Evolutionary conservation across 768 basidiomycete genomes (phyloP), one percentile per base, ranked within the genome.

Genomic region (Kwoniella dendrophila): DNA sequence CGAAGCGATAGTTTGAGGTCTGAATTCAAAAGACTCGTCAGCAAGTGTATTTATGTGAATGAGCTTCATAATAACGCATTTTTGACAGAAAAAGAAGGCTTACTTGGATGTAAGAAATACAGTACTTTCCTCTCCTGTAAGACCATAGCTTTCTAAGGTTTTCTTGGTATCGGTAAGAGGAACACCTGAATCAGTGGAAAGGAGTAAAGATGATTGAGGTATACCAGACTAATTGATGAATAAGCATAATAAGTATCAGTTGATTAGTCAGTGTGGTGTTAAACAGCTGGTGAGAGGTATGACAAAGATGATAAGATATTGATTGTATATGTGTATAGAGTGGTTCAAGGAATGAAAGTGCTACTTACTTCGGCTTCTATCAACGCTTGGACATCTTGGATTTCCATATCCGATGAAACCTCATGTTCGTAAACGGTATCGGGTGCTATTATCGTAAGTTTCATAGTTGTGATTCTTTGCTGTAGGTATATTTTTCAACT

Each of bases 341-440:
- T 38, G 36, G 36, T 11, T 44, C 20, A 11, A 44, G 43, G 43
- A 22, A 44, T 11, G 45, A 34, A 51, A 12, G 24, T 27, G 10
- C 14, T n/a, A 76, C 87, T 77, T 76, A 92, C 95, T 86, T 97
- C 94, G 0, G 88, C 94, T 80, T 96, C 92, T n/a, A 96, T 83
- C 56, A 97, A 82, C 12, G 91, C 95, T 85, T 89, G 88, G 36
- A 97, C 87, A 77, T 94, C 89, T 82, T 91, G 90, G 29, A 98
- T 85, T 78, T 90, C 87, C 90, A 97, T 93, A 55, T 83, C 84
- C 1, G 90, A 85, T 80, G 93, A 91, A 68, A 96, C 90, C 74
- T 97, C 94, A 52, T 95, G 71, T 56, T 72, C 70, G 58, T 76
- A 80, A 4, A 78, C 81, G 30, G 71, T 71, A 45, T 82, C 81